Evolutionary conservation across 331 rosid genomes (phyloP).

Genomic region (Prunus yedoensis): DNA sequence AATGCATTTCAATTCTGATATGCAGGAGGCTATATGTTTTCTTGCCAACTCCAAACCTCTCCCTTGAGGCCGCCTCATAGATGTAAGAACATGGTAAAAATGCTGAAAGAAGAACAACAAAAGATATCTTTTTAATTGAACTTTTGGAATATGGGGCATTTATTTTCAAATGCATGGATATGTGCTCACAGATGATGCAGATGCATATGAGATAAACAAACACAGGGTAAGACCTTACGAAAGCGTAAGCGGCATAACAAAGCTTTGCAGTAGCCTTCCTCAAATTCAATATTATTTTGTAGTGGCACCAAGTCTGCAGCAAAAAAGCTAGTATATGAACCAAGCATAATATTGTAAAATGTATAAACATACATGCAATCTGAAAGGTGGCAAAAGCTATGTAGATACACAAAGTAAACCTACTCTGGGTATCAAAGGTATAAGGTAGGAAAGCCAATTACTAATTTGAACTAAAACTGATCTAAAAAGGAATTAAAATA

Average conservation of each 20-base stretch:
- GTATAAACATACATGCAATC: conserved; percentile 23
- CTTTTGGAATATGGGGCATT: conserved; percentile 13
- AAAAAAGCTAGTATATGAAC: conserved; percentile 32
- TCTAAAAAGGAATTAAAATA: not conserved
- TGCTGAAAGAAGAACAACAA: conserved; percentile 58
- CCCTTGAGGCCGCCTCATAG: conserved; percentile 95
- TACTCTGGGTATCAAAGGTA: conserved; percentile 4
- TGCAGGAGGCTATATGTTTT: conserved; percentile 81
- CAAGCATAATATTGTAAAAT: conserved; percentile 20
- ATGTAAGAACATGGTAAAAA: conserved; percentile 77
- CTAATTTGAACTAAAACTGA: not conserved
- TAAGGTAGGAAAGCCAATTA: not conserved
- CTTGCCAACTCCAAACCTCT: conserved; percentile 96
- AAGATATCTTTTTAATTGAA: not conserved
- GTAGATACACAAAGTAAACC: conserved; percentile 5
- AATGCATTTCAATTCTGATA: conserved; percentile 61
- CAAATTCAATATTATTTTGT: conserved; percentile 71
- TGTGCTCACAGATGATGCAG: conserved; percentile 23
- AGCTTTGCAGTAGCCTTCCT: conserved; percentile 96
- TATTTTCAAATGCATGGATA: conserved; percentile 9
- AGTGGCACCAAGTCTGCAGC: conserved; percentile 78
- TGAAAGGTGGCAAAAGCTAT: conserved; percentile 8
- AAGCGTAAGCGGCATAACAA: conserved; percentile 95
- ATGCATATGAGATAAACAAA: conserved; percentile 38
- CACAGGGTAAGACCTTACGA: conserved; percentile 98